These are phyloP conservation scores for Oehlia diaphana DNA, from an alignment of 192 early-diverging fungal genomes.

Conservation along the genomic window DNA sequence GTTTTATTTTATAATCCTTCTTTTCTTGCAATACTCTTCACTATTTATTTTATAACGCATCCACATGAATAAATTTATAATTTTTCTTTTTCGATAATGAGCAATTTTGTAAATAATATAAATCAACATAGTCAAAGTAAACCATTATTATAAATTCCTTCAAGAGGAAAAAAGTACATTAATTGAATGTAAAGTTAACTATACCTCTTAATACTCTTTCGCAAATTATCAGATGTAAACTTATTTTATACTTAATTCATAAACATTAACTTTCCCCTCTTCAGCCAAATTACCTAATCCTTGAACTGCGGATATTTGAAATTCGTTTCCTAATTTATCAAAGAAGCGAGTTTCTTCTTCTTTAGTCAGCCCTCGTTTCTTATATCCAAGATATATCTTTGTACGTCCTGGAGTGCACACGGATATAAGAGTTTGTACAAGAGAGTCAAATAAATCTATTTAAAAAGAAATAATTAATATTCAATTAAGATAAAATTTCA, in stretches of 20 bases:
- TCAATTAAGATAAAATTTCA: background rate
- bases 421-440: slow-evolving; percentile 21
- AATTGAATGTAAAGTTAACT: too few relatives aligned
- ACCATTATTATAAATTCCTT: too few relatives aligned
- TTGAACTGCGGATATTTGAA: background rate
- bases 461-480: background rate
- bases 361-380: slow-evolving; percentile 9
- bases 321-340: background rate
- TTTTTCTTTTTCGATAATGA: too few relatives aligned
- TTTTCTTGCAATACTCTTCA: too few relatives aligned
- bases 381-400: slow-evolving; percentile 29
- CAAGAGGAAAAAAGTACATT: too few relatives aligned
- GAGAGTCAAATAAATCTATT: slow-evolving; percentile 20
- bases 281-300: background rate
- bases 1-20: too few relatives aligned
- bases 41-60: too few relatives aligned
- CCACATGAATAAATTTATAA: too few relatives aligned
- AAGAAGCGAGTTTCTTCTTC: slow-evolving; percentile 19
- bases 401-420: slow-evolving; percentile 10
- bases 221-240: background rate
- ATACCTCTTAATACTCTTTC: background rate
- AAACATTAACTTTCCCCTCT: slow-evolving; percentile 14
- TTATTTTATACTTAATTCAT: slow-evolving; percentile 12
- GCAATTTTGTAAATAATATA: too few relatives aligned
- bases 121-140: too few relatives aligned